phyloP scores from a whole-genome alignment of 31 red algal genomes.

The Asparagopsis taxiformis region DNA sequence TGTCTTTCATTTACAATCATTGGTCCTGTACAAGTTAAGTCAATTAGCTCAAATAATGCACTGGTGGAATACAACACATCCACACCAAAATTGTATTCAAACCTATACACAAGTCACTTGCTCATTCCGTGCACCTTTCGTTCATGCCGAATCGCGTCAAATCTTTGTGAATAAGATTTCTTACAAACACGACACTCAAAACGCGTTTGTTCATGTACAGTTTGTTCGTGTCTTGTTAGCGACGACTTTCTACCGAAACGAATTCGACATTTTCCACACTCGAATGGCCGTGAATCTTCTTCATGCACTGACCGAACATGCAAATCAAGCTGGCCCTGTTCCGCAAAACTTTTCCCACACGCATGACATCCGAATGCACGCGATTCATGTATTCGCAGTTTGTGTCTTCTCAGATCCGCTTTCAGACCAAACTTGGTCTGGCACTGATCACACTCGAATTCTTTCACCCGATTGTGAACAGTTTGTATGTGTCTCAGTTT shows the following conservation, averaged over 20 bases:
- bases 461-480: constrained; percentile 45
- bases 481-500: constrained; percentile 52
- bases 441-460: constrained; percentile 49
- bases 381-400: constrained; percentile 32
- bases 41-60: too few species aligned
- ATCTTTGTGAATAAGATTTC: constrained; percentile 51
- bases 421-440: constrained; percentile 43
- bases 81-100: neutral
- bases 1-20: too few species aligned
- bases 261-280: constrained; percentile 18
- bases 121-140: constrained; percentile 12
- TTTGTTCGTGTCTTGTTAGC: constrained; percentile 33
- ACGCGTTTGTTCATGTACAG: constrained; percentile 36
- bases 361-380: constrained; percentile 30
- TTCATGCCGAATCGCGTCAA: constrained; percentile 40
- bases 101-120: neutral
- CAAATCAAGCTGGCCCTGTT: constrained; percentile 22
- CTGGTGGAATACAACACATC: neutral
- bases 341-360: constrained; percentile 51
- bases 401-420: constrained; percentile 49
- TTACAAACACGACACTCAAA: constrained; percentile 23
- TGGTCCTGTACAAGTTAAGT: too few species aligned
- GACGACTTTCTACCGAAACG: constrained; percentile 38
- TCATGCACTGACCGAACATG: constrained; percentile 36
- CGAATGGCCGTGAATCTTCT: constrained; percentile 37